Percentiles rank a stretch among this genome's conserved stretches.
phyloP scores from a whole-genome alignment of 2,329 filamentous ascomycete species.

The Stagonosporopsis rhizophila region DNA sequence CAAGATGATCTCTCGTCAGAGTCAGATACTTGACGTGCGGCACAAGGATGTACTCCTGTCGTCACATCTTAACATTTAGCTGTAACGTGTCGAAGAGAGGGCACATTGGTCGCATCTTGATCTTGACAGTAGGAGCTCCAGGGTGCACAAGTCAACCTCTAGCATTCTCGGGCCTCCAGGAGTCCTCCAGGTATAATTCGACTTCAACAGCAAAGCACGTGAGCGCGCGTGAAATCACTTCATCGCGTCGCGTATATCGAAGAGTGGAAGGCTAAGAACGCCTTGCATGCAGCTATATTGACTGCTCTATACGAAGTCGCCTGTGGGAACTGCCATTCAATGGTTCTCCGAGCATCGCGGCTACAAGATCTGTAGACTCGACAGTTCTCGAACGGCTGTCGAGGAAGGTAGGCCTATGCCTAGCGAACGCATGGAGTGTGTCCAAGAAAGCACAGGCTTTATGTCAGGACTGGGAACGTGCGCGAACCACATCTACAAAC shows the following conservation, averaged over 20 bases:
- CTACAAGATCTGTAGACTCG: background rate
- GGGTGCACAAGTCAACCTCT: background rate
- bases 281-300: slow-evolving; percentile 7
- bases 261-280: slow-evolving; percentile 14
- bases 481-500: slow-evolving; percentile 1
- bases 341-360: background rate
- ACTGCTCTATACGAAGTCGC: background rate
- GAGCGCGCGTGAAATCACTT: slow-evolving; percentile 9
- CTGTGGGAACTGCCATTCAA: background rate
- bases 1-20: background rate
- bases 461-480: background rate
- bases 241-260: slow-evolving; percentile 10
- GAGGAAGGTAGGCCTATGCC: background rate
- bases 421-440: slow-evolving; percentile 6
- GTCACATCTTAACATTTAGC: no score
- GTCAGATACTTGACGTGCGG: background rate
- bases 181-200: background rate
- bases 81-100: no score
- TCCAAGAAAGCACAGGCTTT: slow-evolving; percentile 11
- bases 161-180: background rate
- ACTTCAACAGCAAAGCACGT: background rate
- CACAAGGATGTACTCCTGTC: background rate
- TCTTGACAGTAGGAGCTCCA: background rate
- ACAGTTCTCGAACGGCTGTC: background rate
- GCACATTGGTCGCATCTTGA: background rate